phyloP scores from a whole-genome alignment of 1,284 basidiomycete species.

The Moesziomyces sp. region DNA sequence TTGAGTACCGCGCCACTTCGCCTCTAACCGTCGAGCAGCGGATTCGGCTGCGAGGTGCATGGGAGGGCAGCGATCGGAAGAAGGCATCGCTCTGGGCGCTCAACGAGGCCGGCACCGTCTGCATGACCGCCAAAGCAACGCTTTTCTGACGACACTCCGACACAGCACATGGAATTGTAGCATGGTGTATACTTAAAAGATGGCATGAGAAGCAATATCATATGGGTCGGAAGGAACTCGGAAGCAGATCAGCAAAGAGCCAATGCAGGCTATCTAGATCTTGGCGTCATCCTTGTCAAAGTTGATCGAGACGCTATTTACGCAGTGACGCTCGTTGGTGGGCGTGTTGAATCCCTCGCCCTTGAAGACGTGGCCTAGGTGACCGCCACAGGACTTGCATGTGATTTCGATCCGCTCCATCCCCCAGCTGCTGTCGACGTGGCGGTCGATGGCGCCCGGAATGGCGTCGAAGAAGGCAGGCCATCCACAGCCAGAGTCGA shows the following conservation, averaged over 20 bases:
- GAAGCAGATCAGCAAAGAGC: too few relatives aligned
- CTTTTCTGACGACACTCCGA: conserved; percentile 6
- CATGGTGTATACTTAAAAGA: too few relatives aligned
- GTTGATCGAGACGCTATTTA: conserved; percentile 86
- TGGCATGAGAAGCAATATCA: too few relatives aligned
- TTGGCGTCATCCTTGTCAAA: conserved; percentile 74
- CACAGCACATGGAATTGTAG: too few relatives aligned
- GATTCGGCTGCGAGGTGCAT: conserved; percentile 30
- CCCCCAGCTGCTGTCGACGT: conserved; percentile 69
- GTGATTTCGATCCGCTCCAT: conserved; percentile 78
- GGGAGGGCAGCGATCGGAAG: conserved; percentile 19
- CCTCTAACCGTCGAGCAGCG: conserved; percentile 44
- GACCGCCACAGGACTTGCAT: conserved; percentile 82
- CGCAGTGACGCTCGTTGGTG: conserved; percentile 77
- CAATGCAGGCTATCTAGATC: conserved; percentile 10
- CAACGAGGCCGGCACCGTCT: conserved; percentile 34
- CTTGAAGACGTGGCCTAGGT: conserved; percentile 91
- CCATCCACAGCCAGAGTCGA: conserved; percentile 93
- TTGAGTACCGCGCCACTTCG: conserved; percentile 52
- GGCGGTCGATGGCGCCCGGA: conserved; percentile 83
- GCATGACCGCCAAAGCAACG: conserved; percentile 39
- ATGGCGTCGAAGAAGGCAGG: conserved; percentile 96
- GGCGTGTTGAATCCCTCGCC: conserved; percentile 76
- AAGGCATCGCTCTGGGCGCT: conserved; percentile 33
- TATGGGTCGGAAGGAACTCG: too few relatives aligned